Evolutionary conservation across 768 basidiomycete genomes (phyloP).

Genomic region (Filobasidium wieringae): DNA sequence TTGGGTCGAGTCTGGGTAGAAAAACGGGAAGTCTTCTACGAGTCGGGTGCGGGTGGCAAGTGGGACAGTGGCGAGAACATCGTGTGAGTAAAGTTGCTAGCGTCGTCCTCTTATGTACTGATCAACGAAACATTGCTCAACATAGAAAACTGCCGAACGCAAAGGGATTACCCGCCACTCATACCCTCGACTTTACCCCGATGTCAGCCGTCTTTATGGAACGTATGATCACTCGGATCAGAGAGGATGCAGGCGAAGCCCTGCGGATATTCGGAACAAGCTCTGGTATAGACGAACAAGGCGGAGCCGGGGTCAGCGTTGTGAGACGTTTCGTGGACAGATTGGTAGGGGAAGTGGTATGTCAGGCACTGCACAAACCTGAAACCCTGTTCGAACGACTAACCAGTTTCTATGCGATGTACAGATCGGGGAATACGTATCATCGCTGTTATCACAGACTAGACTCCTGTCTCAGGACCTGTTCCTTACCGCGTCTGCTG

Average conservation of each 20-base stretch:
- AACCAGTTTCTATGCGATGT: background rate
- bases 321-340: conserved; percentile 60
- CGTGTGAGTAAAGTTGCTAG: conserved; percentile 25
- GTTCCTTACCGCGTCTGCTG: conserved; percentile 79
- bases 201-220: conserved; percentile 80
- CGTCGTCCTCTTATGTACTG: background rate
- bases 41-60: conserved; percentile 45
- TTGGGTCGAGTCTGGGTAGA: conserved; percentile 92
- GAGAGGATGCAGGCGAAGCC: conserved; percentile 66
- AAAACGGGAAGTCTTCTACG: conserved; percentile 87
- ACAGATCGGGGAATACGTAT: conserved; percentile 78
- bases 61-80: conserved; percentile 73
- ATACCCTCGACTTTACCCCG: conserved; percentile 67
- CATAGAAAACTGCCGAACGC: background rate
- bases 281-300: background rate
- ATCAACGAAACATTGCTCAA: background rate
- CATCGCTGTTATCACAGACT: conserved; percentile 61
- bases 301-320: conserved; percentile 54
- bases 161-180: conserved; percentile 24
- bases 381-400: background rate
- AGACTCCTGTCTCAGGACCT: conserved; percentile 54
- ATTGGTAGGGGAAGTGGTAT: conserved; percentile 63
- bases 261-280: conserved; percentile 52
- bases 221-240: conserved; percentile 52
- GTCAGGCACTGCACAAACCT: conserved; percentile 16